Evolutionary conservation across 202 grass and related monocot species (phyloP), one percentile per base, ranked within the genome.

Genomic region (Brachypodium distachyon): DNA sequence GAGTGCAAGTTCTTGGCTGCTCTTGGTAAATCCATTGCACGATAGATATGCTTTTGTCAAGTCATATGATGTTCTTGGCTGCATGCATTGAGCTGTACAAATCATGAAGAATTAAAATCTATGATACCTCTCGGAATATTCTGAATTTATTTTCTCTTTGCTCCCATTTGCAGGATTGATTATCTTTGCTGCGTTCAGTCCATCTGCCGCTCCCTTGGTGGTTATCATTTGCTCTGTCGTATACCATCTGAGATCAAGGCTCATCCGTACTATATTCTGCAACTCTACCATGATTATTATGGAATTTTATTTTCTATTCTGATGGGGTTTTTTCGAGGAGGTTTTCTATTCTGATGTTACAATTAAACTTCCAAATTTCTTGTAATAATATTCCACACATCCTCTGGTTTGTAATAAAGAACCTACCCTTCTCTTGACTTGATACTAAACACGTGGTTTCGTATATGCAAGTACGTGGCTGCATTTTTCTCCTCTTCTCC

Each of bases 171-270:
- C 71, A 88, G 86, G 72, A 66, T 84, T 55, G 39, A 61, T 25
- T 56, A 82, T 73, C 49, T 82, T 87, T 67, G 58, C 58, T 78
- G 61, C 50, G 55, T 73, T 66, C 49, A 37, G 49, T 69, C 43
- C 19, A 69, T 81, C 49, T 73, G 33, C 74, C 59, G n/a, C 68
- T 73, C 52, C 60, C 75, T 87, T 67, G 57, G 34, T 87, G 52
- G 74, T 73, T 52, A 19, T 33, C 46, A 46, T 60, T 77, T 73
- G 71, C 32, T 61, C 36, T 70, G 31, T 19, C 62, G 34, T 62
- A 40, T 79, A 58, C 26, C 58, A 57, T 66, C 67, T 46, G 84
- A 81, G 71, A 63, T 70, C 61, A 77, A 41, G 77, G 71, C 46
- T 81, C 70, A 54, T 51, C 59, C 41, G 74, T 48, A 28, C 68